Base-by-base conservation (phyloP, 1,284 basidiomycete genomes). In the Ceratobasidium sp. region DNA sequence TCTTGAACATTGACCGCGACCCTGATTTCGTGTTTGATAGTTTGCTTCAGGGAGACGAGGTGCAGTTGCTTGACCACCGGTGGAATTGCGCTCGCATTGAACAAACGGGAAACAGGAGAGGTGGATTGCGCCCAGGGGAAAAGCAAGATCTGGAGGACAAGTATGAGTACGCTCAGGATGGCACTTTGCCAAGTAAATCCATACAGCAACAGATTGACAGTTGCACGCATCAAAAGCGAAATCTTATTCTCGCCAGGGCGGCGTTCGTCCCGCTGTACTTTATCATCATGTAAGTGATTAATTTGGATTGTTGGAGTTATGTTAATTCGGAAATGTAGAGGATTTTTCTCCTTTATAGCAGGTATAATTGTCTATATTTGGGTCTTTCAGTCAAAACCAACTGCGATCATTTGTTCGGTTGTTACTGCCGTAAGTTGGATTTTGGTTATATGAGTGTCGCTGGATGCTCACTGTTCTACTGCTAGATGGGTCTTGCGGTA, bases 341-440 rank as follows among this genome's bases (percentile, higher is more conserved):
- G 69, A 14, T 72, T 72, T 31, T 72, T 60, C 33, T 60, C 69
- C 1, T 72, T 60, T 36, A 47, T 72, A 6, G 8, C 24, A 24
- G 57, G 69, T n/a, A 60, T 72, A 48, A 29, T 62, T 17, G 19
- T 72, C 17, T 72, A 72, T 33, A 48, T 45, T 36, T 72, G 69
- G 69, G 69, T 48, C 24, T 48, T 48, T 57, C 69, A 48, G n/a
- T 47, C 69, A 4, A 9, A 36, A 4, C 44, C 44, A 11, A 71
- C 67, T 17, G 67, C 67, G 17, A 71, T 71, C 36, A 45, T 45
- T 48, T 47, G 67, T 31, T 59, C 56, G 1, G 36, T 45, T 60
- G 56, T 71, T 60, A 60, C 56, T 15, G n/a, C 41, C 9, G 67
- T 71, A 45, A 71, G 67, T 47, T 27, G 41, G 19, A 19, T n/a